Evolutionary conservation across 2,329 filamentous ascomycete species (phyloP).

Genomic region (Diaporthe ilicicola): DNA sequence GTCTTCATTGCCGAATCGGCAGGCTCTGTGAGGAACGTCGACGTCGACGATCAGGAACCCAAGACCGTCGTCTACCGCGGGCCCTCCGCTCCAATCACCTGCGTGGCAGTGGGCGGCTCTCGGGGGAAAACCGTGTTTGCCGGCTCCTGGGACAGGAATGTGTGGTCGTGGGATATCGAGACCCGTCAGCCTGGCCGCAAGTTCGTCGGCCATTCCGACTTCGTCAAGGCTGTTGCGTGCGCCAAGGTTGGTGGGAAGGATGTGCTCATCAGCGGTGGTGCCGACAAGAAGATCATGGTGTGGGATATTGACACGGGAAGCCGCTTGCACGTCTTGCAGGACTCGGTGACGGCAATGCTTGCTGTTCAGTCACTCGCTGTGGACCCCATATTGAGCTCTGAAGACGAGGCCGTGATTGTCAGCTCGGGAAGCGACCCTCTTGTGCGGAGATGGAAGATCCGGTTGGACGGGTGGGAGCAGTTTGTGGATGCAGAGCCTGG

Average conservation of each 20-base stretch:
- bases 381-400: constrained; percentile 69
- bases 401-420: constrained; percentile 67
- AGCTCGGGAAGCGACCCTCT: constrained; percentile 83
- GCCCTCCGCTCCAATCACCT: constrained; percentile 82
- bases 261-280: constrained; percentile 76
- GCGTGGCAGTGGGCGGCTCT: constrained; percentile 71
- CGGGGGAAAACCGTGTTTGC: constrained; percentile 74
- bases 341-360: constrained; percentile 74
- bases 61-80: constrained; percentile 70
- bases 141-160: constrained; percentile 92
- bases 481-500: constrained; percentile 56
- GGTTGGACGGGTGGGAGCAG: constrained; percentile 61
- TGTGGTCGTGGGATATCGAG: constrained; percentile 83
- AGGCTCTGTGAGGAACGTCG: constrained; percentile 78
- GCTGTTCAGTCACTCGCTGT: constrained; percentile 82
- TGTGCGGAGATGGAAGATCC: constrained; percentile 80
- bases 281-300: constrained; percentile 82
- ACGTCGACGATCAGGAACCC: constrained; percentile 65
- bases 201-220: constrained; percentile 85
- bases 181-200: constrained; percentile 63
- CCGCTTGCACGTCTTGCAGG: constrained; percentile 79
- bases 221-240: constrained; percentile 83
- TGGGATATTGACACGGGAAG: constrained; percentile 78
- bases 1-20: constrained; percentile 88
- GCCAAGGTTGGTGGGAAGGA: constrained; percentile 68